A percentile compares a stretch with the other conserved stretches of the same genome.
phyloP scores from a whole-genome alignment of 192 early-diverging fungal genomes.

The Neocallimastix lanati region DNA sequence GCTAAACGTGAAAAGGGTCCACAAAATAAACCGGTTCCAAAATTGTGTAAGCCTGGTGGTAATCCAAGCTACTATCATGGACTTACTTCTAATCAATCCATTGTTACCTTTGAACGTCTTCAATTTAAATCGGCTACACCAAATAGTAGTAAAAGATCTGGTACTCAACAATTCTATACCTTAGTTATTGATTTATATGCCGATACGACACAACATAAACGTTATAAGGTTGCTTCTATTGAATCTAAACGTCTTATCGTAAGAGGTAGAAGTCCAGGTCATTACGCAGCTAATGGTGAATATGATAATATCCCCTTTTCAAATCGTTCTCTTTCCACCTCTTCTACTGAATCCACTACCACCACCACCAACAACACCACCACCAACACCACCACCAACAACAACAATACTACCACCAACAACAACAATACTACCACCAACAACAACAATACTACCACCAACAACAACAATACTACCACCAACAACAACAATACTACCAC shows the following conservation, averaged over 20 bases:
- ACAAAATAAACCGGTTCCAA: constrained; percentile 1
- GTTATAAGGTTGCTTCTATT: constrained; percentile 36
- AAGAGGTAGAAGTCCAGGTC: constrained; percentile 79
- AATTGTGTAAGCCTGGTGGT: not conserved
- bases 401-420: too few relatives aligned
- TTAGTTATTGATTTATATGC: constrained; percentile 62
- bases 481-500: too few relatives aligned
- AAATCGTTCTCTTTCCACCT: not conserved
- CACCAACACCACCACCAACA: too few relatives aligned
- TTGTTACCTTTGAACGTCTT: constrained; percentile 70
- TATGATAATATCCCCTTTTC: not conserved
- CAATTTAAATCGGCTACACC: constrained; percentile 97
- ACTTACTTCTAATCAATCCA: not conserved
- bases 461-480: too few relatives aligned
- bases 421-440: too few relatives aligned
- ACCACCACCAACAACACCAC: too few relatives aligned
- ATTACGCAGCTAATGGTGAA: constrained; percentile 50
- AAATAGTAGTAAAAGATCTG: constrained; percentile 79
- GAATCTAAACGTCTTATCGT: constrained; percentile 75
- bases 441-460: too few relatives aligned
- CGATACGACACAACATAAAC: constrained; percentile 20
- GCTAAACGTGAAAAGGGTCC: constrained; percentile 92
- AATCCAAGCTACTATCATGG: not conserved
- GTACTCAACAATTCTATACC: constrained; percentile 88
- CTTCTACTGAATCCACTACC: not conserved